Base-by-base conservation (phyloP, 2,329 filamentous ascomycete genomes). In the Botryotinia convoluta region DNA sequence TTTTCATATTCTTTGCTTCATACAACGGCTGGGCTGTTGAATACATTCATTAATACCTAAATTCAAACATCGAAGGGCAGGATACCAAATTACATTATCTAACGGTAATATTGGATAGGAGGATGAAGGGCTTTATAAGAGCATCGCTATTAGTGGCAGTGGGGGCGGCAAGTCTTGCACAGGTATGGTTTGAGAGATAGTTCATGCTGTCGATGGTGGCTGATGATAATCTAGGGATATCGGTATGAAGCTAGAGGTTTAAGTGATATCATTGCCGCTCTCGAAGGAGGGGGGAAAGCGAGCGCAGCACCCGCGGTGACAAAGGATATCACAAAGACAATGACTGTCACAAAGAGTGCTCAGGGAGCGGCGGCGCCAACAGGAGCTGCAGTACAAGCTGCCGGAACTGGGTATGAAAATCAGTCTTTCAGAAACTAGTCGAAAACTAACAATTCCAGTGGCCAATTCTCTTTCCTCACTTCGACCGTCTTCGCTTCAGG, bases 381-480 rank as follows among this genome's bases (percentile, higher is more conserved):
- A 60, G 72, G 79, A 44, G 64, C 54, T 59, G 54, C 72, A 44
- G 69, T 64, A 48, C 54, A 69, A 20, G 74, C 71, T 45, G 72
- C 61, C 32, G 76, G 69, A 54, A 74, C 67, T 35, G 65, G 54
- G 65, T 70, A 63, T 26, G 71, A 42, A 37, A 22, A 32, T 32
- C 26, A 8, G 35, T 64, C 22, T 22, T 29, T 29, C 60, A 35
- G 37, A 39, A 37, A 22, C 20, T 35, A 9, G 22, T 22, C 72
- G 57, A 59, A 7, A 75, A 75, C 22, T 81, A 82, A 69, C 39
- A 32, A 42, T 39, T n/a, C n/a, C 51, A 72, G 71, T 42, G 51
- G 32, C 73, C 75, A 82, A 75, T 75, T 82, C 18, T 81, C 82
- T 8, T 81, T 83, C 76, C 74, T 83, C n/a, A 83, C 82, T 29